Base-by-base conservation (phyloP, 441 rosid genomes). In the Hypseocharis bilobata region DNA sequence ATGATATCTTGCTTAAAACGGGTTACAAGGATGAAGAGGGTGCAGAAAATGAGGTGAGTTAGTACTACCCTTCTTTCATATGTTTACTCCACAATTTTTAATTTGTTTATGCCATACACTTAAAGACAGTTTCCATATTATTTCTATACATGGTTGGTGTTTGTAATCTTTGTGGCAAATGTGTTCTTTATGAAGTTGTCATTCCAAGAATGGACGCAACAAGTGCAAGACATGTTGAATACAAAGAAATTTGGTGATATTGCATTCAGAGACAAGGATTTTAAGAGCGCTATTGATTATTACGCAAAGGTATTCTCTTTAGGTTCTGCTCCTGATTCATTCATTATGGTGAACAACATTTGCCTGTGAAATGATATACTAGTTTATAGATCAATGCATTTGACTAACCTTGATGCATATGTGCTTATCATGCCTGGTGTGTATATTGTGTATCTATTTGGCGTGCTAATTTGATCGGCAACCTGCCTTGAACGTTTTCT, bases 11-110 rank as follows among this genome's bases (percentile, higher is more conserved):
- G 80, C 89, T 90, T 42, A 90, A 85, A 82, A 88, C 91, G 3
- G 92, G 92, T 66, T 90, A 90, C 62, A 88, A 80, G 81, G 96
- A 90, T 44, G 94, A 89, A 70, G 96, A 89, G 75, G 96, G 96
- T 56, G 91, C 96, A 61, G 96, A 87, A 67, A 88, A 88, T 71
- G 96, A 90, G 88, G 91, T 86, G 36, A 6, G 71, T 56, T 70
- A 8, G 11, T 23, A 7, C 23, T 51, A 5, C 16, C 8, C 47
- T 0, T 6, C 8, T 42, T 7, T 4, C 0, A 3, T 32, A 32
- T 32, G 38, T 32, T 5, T 4, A 51, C 23, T 17, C 8, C 17
- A 4, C 26, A 17, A 17, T 51, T 17, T 17, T 7, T 22, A 0
- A 1, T 19, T 4, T 51, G 8, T 17, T 6, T 2, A 17, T 51